phyloP scores from a whole-genome alignment of 2,329 filamentous ascomycete species.

The Aspergillus sclerotialis region DNA sequence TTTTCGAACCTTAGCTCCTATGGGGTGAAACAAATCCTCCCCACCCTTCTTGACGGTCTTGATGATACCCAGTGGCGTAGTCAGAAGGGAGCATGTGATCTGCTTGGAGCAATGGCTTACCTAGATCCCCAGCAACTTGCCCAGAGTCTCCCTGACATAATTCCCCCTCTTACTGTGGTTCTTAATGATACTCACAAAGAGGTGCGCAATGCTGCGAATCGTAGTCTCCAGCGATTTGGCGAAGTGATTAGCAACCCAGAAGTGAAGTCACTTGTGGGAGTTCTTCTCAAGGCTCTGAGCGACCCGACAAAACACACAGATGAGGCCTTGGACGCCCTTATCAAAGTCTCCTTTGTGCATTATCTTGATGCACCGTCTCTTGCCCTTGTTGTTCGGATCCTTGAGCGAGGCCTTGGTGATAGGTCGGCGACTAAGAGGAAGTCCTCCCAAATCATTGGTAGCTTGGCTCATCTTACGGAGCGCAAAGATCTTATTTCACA shows the following conservation, averaged over 20 bases:
- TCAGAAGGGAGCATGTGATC: constrained; percentile 95
- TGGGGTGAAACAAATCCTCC: constrained; percentile 89
- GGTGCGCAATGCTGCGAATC: constrained; percentile 83
- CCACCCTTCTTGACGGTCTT: constrained; percentile 81
- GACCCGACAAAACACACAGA: constrained; percentile 97
- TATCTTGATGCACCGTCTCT: constrained; percentile 97
- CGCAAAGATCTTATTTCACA: constrained; percentile 89
- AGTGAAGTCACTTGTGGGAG: constrained; percentile 83
- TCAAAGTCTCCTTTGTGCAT: constrained; percentile 97
- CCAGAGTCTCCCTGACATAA: constrained; percentile 87
- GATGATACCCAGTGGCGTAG: constrained; percentile 97
- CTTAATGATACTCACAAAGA: constrained; percentile 98
- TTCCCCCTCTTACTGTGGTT: constrained; percentile 87
- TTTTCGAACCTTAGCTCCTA: constrained; percentile 91
- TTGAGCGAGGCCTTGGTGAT: constrained; percentile 85
- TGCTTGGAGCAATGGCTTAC: constrained; percentile 97
- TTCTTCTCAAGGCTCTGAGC: constrained; percentile 91
- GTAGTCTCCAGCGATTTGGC: constrained; percentile 93
- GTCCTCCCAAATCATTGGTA: constrained; percentile 94
- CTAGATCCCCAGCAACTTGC: constrained; percentile 92
- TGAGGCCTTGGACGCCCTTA: constrained; percentile 83
- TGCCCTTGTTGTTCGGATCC: constrained; percentile 86
- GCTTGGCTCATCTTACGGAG: constrained; percentile 92
- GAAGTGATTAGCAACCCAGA: constrained; percentile 98
- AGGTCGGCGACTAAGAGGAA: constrained; percentile 94